Base-by-base conservation (phyloP, 1,284 basidiomycete genomes). In the Cryptococcus depauperatus region DNA sequence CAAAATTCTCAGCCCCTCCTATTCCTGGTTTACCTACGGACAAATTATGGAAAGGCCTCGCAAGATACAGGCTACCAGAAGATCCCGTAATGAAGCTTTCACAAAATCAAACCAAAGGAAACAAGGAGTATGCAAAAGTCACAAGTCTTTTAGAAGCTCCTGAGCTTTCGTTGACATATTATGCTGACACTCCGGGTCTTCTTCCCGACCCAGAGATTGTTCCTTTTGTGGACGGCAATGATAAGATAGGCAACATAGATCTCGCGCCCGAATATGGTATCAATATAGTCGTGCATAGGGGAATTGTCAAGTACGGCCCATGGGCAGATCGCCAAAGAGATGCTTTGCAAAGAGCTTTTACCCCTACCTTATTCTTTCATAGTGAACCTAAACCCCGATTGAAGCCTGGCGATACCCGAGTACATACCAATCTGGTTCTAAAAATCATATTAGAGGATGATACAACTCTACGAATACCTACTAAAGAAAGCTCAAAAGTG, bases 251-350 rank as follows among this genome's bases (percentile, higher is more conserved):
- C 1, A 93, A 93, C 59, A 83, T 86, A 1, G 89, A 86, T 58
- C 64, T 82, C 16, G 76, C 84, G n/a, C 91, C 91, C 10, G 87
- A 95, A 61, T 95, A 89, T 83, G 88, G 89, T 4, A 72, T 93
- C 26, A 86, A 95, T 57, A 55, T 95, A n/a, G 76, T 81, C 16
- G 73, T 93, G 9, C 75, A 79, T 49, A 81, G 81, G 14, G 90
- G 86, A 0, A 69, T 75, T 25, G 56, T 93, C 34, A 79, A 80
- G 27, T 95, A 95, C 62, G 91, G 91, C 0, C 91, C 91, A 4
- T 96, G 91, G 91, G 82, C 88, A 18, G 91, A 96, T 70, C 77
- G 89, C 23, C 90, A 92, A 68, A 76, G 87, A 37, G 78, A 75
- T 14, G 79, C 85, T 43, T 69, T 95, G 21, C 88, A 92, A 62